Evolutionary conservation across 169 alveolate species (phyloP).

Genomic region (Eimeria brunetti): DNA sequence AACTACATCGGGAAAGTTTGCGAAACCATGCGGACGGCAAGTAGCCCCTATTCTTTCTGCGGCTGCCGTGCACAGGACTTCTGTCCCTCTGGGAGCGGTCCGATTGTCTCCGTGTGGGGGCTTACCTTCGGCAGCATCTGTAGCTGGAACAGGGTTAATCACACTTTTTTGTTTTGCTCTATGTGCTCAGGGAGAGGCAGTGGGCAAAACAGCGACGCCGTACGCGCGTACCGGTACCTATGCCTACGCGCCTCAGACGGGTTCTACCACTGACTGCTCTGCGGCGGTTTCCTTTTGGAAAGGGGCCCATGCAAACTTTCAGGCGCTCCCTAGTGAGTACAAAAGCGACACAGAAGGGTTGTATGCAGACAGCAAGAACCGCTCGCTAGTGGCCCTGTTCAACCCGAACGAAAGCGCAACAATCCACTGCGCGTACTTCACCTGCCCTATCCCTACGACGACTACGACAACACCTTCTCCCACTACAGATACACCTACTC

Average conservation of each 20-base stretch:
- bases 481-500: neutral
- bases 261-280: constrained; percentile 1
- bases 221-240: neutral
- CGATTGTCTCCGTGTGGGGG: too few relatives aligned
- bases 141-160: too few relatives aligned
- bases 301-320: neutral
- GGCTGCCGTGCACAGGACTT: too few relatives aligned
- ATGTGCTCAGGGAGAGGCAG: too few relatives aligned
- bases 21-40: neutral
- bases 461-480: neutral
- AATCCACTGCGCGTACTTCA: neutral
- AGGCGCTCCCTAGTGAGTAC: neutral
- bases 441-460: neutral
- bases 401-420: neutral
- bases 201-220: too few relatives aligned
- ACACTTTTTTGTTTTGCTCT: too few relatives aligned
- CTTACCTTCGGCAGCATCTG: too few relatives aligned
- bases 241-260: neutral
- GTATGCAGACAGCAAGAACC: neutral
- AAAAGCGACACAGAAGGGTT: neutral
- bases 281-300: neutral
- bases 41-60: neutral
- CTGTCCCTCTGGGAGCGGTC: too few relatives aligned
- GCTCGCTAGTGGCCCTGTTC: neutral
- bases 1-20: neutral